Base-by-base conservation (phyloP, 805 yeast genomes). In the Yarrowia deformans region DNA sequence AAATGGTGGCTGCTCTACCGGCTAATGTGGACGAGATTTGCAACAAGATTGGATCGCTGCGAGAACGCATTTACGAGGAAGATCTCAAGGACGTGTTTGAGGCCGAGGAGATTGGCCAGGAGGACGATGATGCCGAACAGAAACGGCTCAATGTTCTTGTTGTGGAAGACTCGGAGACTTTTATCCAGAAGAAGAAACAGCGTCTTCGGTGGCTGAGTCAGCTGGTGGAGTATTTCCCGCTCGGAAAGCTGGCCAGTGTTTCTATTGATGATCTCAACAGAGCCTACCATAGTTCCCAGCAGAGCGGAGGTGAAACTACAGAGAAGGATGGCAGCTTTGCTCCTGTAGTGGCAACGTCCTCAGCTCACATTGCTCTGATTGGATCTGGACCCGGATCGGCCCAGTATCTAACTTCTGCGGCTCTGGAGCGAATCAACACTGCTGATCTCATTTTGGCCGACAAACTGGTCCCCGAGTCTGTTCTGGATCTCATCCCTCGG, bases 361-460 rank as follows among this genome's bases (percentile, higher is more conserved):
- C 9, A 19, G 19, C 49, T 10, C 72, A 82, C 1, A 88, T 93
- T 12, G 85, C 95, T 1, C 81, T 94, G n/a, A 93, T 94, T 19
- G 98, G 98, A 0, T 84, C 97, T 1, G 98, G 98, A 0, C 98
- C 98, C 0, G 98, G 98, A 0, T 86, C 94, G 1, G 85, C 90
- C 0, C 88, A 92, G 1, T 83, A 91, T 76, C 82, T 94, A 29
- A 93, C 98, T 0, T 78, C 91, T 1, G 97, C 95, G 5, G 98
- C 98, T 0, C 77, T 92, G 35, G 56, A 85, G 50, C 92, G 89
- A 46, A 93, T 94, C 37, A 84, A 88, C 71, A 81, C 87, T 0
- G 98, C 98, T 0, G 97, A 94, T 77, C 79, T 91, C 69, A 84
- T 94, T 3, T 80, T 94, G 50, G 96, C 98, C 0, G 98, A 94